phyloP scores from a whole-genome alignment of 2,329 filamentous ascomycete genomes.

The Elsinoe australis region DNA sequence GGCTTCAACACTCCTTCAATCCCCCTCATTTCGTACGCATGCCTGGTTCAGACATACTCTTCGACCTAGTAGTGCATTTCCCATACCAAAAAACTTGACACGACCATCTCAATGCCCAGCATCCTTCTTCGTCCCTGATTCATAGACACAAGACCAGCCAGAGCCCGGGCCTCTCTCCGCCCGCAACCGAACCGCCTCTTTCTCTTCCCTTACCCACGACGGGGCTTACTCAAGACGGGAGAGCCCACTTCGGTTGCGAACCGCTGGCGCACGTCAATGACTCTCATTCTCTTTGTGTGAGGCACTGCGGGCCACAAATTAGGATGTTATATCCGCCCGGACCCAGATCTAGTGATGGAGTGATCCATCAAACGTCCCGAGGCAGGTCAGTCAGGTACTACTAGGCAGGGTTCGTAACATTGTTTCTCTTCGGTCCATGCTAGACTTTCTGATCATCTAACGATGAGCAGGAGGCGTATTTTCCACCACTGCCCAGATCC shows the following conservation, averaged over 20 bases:
- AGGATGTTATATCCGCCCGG: too few relatives aligned
- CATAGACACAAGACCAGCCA: too few relatives aligned
- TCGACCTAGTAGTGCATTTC: conserved; percentile 11
- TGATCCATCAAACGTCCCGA: too few relatives aligned
- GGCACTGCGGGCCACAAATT: too few relatives aligned
- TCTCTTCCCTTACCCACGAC: neutral
- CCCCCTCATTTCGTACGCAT: neutral
- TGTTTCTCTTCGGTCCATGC: too few relatives aligned
- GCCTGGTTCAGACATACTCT: conserved; percentile 12
- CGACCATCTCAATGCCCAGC: conserved; percentile 11
- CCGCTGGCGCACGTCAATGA: conserved; percentile 3
- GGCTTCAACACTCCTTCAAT: neutral
- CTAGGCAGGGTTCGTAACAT: too few relatives aligned
- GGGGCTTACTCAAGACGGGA: neutral
- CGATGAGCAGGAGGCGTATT: conserved; percentile 4
- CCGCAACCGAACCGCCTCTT: conserved; percentile 9
- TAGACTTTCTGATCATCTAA: neutral
- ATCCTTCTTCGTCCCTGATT: conserved; percentile 9
- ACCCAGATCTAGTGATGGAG: too few relatives aligned
- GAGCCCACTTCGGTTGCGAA: conserved; percentile 9
- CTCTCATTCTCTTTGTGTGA: too few relatives aligned
- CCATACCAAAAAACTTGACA: conserved; percentile 16
- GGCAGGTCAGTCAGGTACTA: too few relatives aligned
- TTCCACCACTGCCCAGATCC: conserved; percentile 6
- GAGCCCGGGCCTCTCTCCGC: conserved; percentile 6